Percentiles rank a stretch among this genome's conserved stretches.
These are phyloP conservation scores for Purshia tridentata DNA, from an alignment of 306 rosid genomes.

Conservation along the genomic window DNA sequence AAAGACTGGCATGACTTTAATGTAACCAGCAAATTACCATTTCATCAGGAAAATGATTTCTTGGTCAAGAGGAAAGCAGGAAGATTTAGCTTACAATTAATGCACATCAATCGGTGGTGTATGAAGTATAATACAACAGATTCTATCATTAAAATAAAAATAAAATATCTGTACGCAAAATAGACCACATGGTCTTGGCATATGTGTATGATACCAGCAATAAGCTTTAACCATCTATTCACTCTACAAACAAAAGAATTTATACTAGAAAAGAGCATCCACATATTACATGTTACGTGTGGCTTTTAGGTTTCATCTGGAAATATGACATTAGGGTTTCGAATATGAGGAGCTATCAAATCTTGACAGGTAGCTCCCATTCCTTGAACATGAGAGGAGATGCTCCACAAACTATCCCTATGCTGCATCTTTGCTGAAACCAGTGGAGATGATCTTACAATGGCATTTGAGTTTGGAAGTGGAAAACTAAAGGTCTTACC, in stretches of 20 bases:
- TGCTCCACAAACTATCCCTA: slow-evolving; percentile 65
- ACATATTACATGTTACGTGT: slow-evolving; percentile 12
- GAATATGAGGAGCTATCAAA: slow-evolving; percentile 33
- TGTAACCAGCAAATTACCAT: neutral
- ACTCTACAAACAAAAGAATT: slow-evolving; percentile 26
- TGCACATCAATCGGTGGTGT: neutral
- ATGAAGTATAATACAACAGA: neutral
- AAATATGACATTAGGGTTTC: slow-evolving; percentile 65
- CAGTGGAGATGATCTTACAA: slow-evolving; percentile 37
- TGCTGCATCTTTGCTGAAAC: slow-evolving; percentile 31
- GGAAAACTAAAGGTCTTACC: slow-evolving; percentile 41
- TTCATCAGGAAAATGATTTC: neutral
- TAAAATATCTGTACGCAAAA: neutral
- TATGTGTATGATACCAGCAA: neutral
- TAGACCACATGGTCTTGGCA: neutral
- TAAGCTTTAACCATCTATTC: neutral
- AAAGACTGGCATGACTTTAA: neutral
- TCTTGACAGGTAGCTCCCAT: slow-evolving; percentile 22
- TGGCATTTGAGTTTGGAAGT: slow-evolving; percentile 44
- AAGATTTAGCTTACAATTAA: neutral
- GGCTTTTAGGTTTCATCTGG: slow-evolving; percentile 33
- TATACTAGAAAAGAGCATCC: slow-evolving; percentile 17
- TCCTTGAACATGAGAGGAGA: slow-evolving; percentile 44
- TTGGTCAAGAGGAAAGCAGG: neutral
- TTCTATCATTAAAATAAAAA: neutral